Evolutionary conservation across 306 rosid genomes (phyloP), one percentile per base, ranked within the genome.

Genomic region (Mimosa pudica): DNA sequence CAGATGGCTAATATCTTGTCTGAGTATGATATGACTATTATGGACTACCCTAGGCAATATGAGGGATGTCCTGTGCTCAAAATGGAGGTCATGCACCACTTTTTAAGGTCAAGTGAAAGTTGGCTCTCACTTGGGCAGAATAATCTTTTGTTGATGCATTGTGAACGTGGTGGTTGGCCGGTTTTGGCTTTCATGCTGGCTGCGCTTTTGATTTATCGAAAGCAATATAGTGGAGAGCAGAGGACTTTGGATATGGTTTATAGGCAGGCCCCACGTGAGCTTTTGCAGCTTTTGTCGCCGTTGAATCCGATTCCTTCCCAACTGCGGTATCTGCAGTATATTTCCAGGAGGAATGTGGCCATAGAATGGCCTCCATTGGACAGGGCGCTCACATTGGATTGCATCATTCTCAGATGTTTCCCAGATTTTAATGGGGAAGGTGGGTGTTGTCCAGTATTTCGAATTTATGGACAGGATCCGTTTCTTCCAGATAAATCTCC

Each of bases 121-220:
- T 94, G 98, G 98, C 91, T 92, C 9, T 87, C 95, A 8, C 97
- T 89, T 58, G 97, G 98, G 71, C 93, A 79, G 20, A 80, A 90
- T 2, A 94, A 92, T 52, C 91, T 91, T 86, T 77, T 94, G 86
- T 72, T 94, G 76, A 91, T 94, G 97, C 97, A 94, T 72, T 94
- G 97, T 63, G 98, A 92, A 71, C 91, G 89, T 11, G 98, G 98
- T 17, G 97, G 93, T 70, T 94, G 98, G 98, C 92, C 97, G 0
- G 97, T 92, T 85, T 82, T 94, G 83, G 97, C 97, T 51, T 94
- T 94, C 82, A 92, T 94, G 97, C 89, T 92, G 78, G 78, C 98
- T 58, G 94, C 97, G 32, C 89, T 94, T 77, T 84, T 94, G 93
- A 87, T 94, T 80, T 94, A 82, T 71, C 36, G 89, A 71, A 91